Base-by-base conservation (phyloP, 345 rosid species). In the Durio zibethinus region DNA sequence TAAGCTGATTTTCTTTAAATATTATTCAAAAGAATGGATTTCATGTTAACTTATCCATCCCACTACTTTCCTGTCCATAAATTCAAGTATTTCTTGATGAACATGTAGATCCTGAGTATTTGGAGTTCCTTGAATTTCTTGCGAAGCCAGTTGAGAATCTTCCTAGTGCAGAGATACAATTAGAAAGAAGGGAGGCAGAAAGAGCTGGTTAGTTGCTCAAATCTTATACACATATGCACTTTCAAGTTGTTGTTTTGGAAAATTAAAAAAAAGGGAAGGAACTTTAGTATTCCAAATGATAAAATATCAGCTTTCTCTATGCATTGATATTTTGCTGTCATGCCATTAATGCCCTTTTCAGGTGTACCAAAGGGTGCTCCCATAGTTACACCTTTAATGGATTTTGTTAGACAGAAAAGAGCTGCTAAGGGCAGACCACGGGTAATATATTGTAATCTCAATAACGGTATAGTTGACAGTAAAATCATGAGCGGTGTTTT, bases 131-230 rank as follows among this genome's bases (percentile, higher is more conserved):
- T 77, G 88, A 92, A 82, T 70, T 74, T 81, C 86, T 92, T 80
- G 82, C 89, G 8, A 90, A 86, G 89, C 94, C 97, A 31, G 92
- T 87, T 8, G 92, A 92, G 84, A 90, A 89, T 81, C 94, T 87
- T 80, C 92, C 92, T 20, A 92, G 92, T 83, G 94, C 91, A 29
- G 97, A 86, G 80, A 84, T 87, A 80, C 97, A 90, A 79, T 65
- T 92, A 84, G 94, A 92, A 77, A 84, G 89, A 84, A 86, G 79
- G 75, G 94, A 90, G 83, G 90, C 89, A 16, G 97, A 92, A 78
- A 83, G 87, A 86, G 80, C 88, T 69, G 91, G 97, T 92, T 67
- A 74, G 88, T 83, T 5, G 9, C 16, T 65, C 36, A 14, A 54
- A 67, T 65, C 47, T 52, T 45, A 75, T 76, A 33, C 36, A 21